These are phyloP conservation scores for Ceratocystis huliohia DNA, from an alignment of 2,329 filamentous ascomycete genomes.

Conservation along the genomic window DNA sequence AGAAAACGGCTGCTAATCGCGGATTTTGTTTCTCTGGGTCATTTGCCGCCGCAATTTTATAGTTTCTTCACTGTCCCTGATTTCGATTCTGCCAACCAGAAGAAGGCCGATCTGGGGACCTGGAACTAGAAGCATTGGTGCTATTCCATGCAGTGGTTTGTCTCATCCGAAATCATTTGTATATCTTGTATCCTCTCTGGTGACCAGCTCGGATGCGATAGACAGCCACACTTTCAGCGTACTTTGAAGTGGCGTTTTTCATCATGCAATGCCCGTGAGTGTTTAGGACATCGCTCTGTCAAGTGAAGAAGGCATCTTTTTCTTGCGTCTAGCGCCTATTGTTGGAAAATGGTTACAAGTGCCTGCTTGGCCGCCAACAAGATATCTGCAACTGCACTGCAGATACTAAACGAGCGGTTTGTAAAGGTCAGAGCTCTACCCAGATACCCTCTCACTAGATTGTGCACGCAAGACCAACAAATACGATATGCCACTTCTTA, in stretches of 20 bases:
- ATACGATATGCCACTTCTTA: too few species aligned
- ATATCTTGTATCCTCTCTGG: conserved; percentile 47
- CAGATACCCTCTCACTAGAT: too few species aligned
- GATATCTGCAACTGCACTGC: too few species aligned
- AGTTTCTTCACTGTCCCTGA: conserved; percentile 40
- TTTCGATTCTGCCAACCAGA: conserved; percentile 47
- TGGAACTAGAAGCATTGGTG: conserved; percentile 49
- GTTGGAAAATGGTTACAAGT: conserved; percentile 40
- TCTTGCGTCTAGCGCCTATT: conserved; percentile 37
- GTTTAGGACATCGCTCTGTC: conserved; percentile 37
- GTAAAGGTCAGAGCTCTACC: too few species aligned
- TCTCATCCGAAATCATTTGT: conserved; percentile 41
- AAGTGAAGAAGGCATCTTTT: conserved; percentile 27
- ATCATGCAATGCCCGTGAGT: conserved; percentile 28
- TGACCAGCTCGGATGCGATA: conserved; percentile 45
- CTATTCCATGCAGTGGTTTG: conserved; percentile 42
- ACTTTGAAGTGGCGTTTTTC: conserved; percentile 31
- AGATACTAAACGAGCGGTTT: too few species aligned
- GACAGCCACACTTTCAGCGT: conserved; percentile 42
- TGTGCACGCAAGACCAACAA: too few species aligned
- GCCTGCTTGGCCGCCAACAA: conserved; percentile 32
- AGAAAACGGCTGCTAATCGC: conserved; percentile 47
- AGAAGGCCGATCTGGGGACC: conserved; percentile 50
- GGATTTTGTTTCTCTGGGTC: conserved; percentile 44
- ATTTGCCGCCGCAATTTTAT: conserved; percentile 46